A percentile compares a stretch with the other conserved stretches of the same genome.
phyloP scores from a whole-genome alignment of 2,329 filamentous ascomycete genomes.

The Microdochium bolleyi region DNA sequence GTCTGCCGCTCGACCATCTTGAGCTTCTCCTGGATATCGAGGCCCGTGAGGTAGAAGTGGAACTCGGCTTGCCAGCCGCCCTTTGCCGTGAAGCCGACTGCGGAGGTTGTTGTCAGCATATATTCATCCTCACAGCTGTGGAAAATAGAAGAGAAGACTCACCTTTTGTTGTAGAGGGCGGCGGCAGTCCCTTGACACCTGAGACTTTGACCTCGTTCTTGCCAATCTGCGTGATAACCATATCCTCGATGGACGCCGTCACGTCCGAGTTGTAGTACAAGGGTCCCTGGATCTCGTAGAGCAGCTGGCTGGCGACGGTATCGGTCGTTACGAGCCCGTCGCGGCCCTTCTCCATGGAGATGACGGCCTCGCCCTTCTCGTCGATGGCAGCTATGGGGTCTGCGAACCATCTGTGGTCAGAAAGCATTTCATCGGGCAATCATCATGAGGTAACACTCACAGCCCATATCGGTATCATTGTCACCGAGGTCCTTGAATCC shows the following conservation, averaged over 20 bases:
- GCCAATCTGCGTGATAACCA: constrained; percentile 33
- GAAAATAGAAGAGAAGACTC: background rate
- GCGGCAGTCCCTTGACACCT: constrained; percentile 22
- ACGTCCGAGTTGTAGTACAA: constrained; percentile 26
- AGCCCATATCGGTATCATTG: constrained; percentile 21
- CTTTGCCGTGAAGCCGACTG: constrained; percentile 13
- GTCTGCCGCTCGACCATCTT: constrained; percentile 35
- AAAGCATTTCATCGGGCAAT: too few species aligned
- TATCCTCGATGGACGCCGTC: constrained; percentile 16
- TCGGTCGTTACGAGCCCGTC: constrained; percentile 12
- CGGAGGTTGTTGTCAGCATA: background rate
- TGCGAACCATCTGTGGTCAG: too few species aligned
- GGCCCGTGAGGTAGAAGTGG: constrained; percentile 11
- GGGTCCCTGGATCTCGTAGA: constrained; percentile 27
- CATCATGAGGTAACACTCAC: constrained; percentile 7
- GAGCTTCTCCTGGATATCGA: constrained; percentile 11
- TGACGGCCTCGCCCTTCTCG: constrained; percentile 1
- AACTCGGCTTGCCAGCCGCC: constrained; percentile 16
- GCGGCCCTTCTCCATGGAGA: constrained; percentile 13
- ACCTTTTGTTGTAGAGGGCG: constrained; percentile 21
- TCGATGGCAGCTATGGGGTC: constrained; percentile 6
- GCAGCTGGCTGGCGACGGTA: constrained; percentile 17
- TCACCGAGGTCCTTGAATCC: constrained; percentile 14
- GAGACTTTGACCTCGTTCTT: constrained; percentile 20
- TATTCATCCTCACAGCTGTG: background rate